Conservation (phyloP, 202 grass and related monocot genomes). For the Zoysia matrella region DNA sequence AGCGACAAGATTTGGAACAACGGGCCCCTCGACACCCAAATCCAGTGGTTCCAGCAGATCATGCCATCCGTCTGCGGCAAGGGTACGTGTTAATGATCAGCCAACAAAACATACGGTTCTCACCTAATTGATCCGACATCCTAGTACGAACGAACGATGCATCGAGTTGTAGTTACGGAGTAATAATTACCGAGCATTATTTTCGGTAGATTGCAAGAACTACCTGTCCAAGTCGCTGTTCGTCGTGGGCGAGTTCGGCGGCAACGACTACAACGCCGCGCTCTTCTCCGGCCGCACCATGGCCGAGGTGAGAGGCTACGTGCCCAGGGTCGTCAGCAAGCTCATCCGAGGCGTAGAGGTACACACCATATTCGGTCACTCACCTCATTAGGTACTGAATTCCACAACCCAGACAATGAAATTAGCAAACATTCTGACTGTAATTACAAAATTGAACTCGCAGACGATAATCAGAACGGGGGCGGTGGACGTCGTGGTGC, state of each 20-base stretch:
- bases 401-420: too few species aligned
- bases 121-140: too few species aligned
- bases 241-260: slow-evolving; percentile 77
- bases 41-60: slow-evolving; percentile 47
- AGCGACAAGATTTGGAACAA: neutral
- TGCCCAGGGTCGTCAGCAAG: slow-evolving; percentile 57
- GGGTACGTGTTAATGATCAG: neutral
- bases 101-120: too few species aligned
- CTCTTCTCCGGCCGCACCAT: slow-evolving; percentile 62
- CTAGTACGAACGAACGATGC: too few species aligned
- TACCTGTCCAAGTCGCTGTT: slow-evolving; percentile 70
- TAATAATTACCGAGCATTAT: neutral
- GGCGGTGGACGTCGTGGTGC: too few species aligned
- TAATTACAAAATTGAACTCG: too few species aligned
- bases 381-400: too few species aligned
- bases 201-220: slow-evolving; percentile 46
- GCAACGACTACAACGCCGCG: slow-evolving; percentile 78
- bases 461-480: slow-evolving; percentile 59
- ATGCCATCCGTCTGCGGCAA: slow-evolving; percentile 65
- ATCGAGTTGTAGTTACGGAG: too few species aligned
- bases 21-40: too few species aligned
- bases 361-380: neutral
- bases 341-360: slow-evolving; percentile 64
- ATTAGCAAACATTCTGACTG: too few species aligned
- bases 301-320: slow-evolving; percentile 53